Conservation (phyloP, 2,329 filamentous ascomycete genomes). For the Stachybotrys echinatus region DNA sequence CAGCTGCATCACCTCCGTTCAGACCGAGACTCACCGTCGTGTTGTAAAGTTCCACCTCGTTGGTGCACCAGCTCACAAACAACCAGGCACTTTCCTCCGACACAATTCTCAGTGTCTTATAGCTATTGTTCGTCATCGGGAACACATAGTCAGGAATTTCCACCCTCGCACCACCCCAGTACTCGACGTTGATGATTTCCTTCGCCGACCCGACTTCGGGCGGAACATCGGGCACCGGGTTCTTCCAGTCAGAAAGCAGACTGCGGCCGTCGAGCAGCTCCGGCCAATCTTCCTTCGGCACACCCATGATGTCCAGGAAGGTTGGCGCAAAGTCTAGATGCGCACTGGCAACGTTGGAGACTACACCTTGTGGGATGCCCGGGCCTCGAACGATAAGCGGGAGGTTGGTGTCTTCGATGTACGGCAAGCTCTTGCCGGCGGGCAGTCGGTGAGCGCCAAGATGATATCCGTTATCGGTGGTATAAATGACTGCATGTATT, state of each 20-base stretch:
- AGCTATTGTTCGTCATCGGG: conserved; percentile 13
- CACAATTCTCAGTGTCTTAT: conserved; percentile 21
- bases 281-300: conserved; percentile 14
- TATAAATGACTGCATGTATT: conserved; percentile 36
- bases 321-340: conserved; percentile 53
- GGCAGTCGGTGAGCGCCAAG: conserved; percentile 45
- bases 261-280: conserved; percentile 19
- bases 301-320: conserved; percentile 34
- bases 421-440: conserved; percentile 45
- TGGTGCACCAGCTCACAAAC: conserved; percentile 22
- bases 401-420: conserved; percentile 46
- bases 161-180: conserved; percentile 35
- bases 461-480: conserved; percentile 48
- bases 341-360: conserved; percentile 35
- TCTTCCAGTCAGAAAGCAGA: conserved; percentile 6
- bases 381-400: conserved; percentile 46
- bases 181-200: conserved; percentile 39
- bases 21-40: conserved; percentile 7
- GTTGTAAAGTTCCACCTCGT: conserved; percentile 24
- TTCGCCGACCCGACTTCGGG: conserved; percentile 15
- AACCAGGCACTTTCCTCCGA: conserved; percentile 14
- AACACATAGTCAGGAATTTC: conserved; percentile 9
- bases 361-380: conserved; percentile 30
- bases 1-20: background rate
- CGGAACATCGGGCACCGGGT: conserved; percentile 6